Percentiles rank a stretch among this genome's conserved stretches.
Conservation (phyloP, 345 rosid genomes). For the Populus tremula region DNA sequence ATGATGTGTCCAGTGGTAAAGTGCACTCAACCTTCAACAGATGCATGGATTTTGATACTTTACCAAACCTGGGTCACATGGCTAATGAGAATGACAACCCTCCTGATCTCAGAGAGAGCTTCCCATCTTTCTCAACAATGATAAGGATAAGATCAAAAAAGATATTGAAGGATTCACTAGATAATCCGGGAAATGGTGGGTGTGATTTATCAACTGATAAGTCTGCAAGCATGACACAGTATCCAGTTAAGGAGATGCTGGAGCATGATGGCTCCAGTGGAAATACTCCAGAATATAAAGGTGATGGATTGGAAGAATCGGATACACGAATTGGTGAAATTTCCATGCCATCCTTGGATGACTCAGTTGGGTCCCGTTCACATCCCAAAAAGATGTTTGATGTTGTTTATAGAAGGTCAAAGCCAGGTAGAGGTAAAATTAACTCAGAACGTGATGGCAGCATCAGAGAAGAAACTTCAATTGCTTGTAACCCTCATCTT, state of each 20-base stretch:
- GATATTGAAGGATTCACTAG: constrained; percentile 30
- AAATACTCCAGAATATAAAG: constrained; percentile 26
- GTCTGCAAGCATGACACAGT: constrained; percentile 32
- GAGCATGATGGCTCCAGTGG: constrained; percentile 25
- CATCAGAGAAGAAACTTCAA: constrained; percentile 44
- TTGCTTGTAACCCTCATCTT: constrained; percentile 36
- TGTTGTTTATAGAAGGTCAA: constrained; percentile 79
- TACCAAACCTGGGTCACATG: constrained; percentile 24
- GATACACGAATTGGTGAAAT: constrained; percentile 34
- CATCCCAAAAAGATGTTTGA: constrained; percentile 62
- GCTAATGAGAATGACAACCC: constrained; percentile 25
- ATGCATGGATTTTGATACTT: constrained; percentile 30
- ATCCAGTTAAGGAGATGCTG: constrained; percentile 29
- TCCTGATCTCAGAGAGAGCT: constrained; percentile 43
- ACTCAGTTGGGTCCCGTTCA: constrained; percentile 26
- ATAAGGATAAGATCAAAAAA: constrained; percentile 42
- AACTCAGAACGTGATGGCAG: constrained; percentile 37
- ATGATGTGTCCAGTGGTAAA: constrained; percentile 34
- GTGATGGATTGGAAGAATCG: constrained; percentile 31
- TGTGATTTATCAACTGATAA: constrained; percentile 29
- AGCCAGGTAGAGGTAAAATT: constrained; percentile 47
- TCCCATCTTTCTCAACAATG: constrained; percentile 41
- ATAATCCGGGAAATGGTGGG: constrained; percentile 33
- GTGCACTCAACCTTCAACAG: constrained; percentile 17
- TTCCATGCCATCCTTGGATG: constrained; percentile 32